Conservation (phyloP, 129 eudicot species). For the Logfia minima region DNA sequence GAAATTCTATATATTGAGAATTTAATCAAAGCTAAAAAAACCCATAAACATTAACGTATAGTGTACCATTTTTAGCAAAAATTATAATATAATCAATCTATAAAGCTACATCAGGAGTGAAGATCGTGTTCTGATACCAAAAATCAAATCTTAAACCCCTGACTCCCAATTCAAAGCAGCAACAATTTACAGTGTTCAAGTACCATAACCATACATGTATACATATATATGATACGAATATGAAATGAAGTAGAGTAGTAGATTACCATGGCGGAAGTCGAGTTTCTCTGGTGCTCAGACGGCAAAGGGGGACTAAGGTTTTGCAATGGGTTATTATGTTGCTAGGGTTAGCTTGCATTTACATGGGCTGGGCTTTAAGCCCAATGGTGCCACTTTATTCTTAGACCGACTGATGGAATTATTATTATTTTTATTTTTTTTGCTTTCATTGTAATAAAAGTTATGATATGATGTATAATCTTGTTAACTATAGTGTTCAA, state of each 20-base stretch:
- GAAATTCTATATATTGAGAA: too few species aligned
- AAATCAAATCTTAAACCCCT: neutral
- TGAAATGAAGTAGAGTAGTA: neutral
- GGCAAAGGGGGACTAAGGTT: neutral
- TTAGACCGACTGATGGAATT: too few species aligned
- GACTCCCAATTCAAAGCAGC: neutral
- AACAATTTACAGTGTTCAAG: neutral
- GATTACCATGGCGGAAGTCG: neutral
- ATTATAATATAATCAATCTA: too few species aligned
- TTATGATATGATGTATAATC: too few species aligned
- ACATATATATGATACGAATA: neutral
- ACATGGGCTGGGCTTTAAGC: neutral
- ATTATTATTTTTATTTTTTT: too few species aligned
- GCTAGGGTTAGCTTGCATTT: neutral
- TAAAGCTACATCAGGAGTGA: neutral
- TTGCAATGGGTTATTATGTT: neutral
- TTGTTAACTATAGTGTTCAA: too few species aligned
- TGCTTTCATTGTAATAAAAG: too few species aligned
- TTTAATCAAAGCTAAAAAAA: neutral
- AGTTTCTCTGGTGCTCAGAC: neutral
- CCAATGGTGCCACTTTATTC: neutral
- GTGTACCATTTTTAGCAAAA: neutral
- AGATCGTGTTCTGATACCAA: neutral
- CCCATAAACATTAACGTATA: neutral
- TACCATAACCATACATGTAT: neutral